Evolutionary conservation across 2,329 filamentous ascomycete species (phyloP).

Genomic region (Fusarium irregulare): DNA sequence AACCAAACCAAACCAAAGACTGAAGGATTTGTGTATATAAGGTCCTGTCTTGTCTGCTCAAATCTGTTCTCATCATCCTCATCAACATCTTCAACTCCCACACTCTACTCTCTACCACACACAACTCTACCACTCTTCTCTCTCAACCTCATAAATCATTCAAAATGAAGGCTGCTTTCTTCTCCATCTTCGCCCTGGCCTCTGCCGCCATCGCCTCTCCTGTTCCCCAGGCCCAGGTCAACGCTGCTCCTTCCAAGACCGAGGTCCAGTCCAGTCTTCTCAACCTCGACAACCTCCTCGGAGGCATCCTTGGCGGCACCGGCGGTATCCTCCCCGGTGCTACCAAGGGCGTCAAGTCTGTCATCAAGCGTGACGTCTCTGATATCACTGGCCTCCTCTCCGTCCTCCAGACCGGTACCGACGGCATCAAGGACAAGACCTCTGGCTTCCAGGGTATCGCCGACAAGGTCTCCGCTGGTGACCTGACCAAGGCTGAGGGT

Average conservation of each 20-base stretch:
- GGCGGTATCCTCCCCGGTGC: too few relatives aligned
- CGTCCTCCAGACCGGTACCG: slow-evolving; percentile 3
- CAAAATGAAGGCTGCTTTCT: slow-evolving; percentile 45
- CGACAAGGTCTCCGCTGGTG: slow-evolving; percentile 38
- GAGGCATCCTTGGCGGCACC: too few relatives aligned
- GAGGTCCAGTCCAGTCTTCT: slow-evolving; percentile 10
- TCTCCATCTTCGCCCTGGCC: slow-evolving; percentile 42
- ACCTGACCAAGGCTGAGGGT: slow-evolving; percentile 40
- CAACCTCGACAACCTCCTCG: neutral
- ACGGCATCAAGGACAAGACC: slow-evolving; percentile 19
- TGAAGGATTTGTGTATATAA: slow-evolving; percentile 14
- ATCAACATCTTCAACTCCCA: slow-evolving; percentile 13
- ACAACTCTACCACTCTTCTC: neutral
- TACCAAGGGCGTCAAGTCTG: neutral
- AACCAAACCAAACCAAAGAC: too few relatives aligned
- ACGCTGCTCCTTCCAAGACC: slow-evolving; percentile 3
- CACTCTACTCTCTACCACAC: slow-evolving; percentile 1
- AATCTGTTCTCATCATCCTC: slow-evolving; percentile 3
- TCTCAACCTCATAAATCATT: neutral
- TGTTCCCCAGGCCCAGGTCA: slow-evolving; percentile 6
- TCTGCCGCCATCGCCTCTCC: slow-evolving; percentile 40
- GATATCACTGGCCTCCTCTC: slow-evolving; percentile 7
- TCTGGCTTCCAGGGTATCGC: slow-evolving; percentile 24
- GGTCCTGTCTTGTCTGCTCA: neutral
- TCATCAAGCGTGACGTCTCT: slow-evolving; percentile 11